Percentiles rank a stretch among this genome's conserved stretches.
Evolutionary conservation across 2,329 filamentous ascomycete genomes (phyloP).

Genomic region (Fusarium buxicola): DNA sequence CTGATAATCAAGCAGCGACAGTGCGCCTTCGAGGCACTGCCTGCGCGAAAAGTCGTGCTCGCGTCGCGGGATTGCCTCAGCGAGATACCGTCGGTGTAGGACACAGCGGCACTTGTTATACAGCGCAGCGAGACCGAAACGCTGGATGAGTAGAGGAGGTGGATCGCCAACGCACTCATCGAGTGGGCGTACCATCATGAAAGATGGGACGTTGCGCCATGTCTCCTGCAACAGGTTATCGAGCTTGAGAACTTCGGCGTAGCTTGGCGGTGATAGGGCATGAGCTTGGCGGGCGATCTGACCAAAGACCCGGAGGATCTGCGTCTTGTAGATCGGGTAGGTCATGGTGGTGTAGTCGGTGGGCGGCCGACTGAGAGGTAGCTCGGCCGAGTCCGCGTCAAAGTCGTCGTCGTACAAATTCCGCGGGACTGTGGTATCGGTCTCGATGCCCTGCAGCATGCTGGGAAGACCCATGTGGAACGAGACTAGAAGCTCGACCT

Average conservation of each 20-base stretch:
- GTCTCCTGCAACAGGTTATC: conserved; percentile 59
- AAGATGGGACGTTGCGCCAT: conserved; percentile 59
- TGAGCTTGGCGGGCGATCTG: conserved; percentile 64
- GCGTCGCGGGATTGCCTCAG: conserved; percentile 53
- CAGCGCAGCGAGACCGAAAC: conserved; percentile 63
- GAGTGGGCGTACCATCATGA: conserved; percentile 62
- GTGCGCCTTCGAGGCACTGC: conserved; percentile 62
- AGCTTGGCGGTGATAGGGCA: conserved; percentile 58
- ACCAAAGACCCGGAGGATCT: conserved; percentile 60
- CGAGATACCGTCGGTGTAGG: conserved; percentile 65
- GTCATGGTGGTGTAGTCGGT: conserved; percentile 69
- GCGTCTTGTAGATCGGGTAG: conserved; percentile 65
- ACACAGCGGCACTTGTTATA: conserved; percentile 68
- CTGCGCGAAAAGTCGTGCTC: conserved; percentile 66
- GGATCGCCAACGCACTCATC: conserved; percentile 62
- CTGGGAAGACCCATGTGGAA: conserved; percentile 76
- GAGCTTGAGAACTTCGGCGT: conserved; percentile 61
- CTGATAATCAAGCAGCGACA: conserved; percentile 62
- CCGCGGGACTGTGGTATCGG: conserved; percentile 69
- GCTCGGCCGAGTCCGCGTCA: conserved; percentile 61
- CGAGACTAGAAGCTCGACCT: conserved; percentile 72
- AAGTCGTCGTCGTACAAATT: conserved; percentile 77
- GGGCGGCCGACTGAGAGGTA: conserved; percentile 68
- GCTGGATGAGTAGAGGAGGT: conserved; percentile 61
- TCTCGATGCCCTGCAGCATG: conserved; percentile 73